phyloP scores from a whole-genome alignment of 2,329 filamentous ascomycete genomes.

The Parafenestella ontariensis region DNA sequence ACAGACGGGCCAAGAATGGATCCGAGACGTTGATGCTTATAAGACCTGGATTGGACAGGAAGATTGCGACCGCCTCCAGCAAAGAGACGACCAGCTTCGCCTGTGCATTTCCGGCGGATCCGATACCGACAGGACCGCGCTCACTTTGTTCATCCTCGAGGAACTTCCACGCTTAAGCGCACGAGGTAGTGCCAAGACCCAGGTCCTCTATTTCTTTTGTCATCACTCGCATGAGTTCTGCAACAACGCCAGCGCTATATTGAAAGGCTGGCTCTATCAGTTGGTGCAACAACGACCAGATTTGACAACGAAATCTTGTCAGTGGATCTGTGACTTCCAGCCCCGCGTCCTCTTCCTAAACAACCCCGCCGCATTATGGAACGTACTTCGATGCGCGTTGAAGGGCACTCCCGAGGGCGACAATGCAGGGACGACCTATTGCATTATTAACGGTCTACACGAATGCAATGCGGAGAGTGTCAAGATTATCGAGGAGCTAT shows the following conservation, averaged over 20 bases:
- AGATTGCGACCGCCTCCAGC: background rate
- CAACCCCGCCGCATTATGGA: background rate
- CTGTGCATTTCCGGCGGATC: background rate
- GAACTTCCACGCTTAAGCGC: background rate
- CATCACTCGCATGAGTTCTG: background rate
- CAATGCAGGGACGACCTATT: background rate
- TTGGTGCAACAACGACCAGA: background rate
- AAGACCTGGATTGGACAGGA: background rate
- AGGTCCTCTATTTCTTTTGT: constrained; percentile 2
- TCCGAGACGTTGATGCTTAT: background rate
- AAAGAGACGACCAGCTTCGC: background rate
- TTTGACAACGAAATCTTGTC: background rate
- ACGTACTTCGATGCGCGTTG: background rate
- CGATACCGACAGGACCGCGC: background rate
- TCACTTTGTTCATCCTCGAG: background rate
- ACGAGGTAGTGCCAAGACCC: background rate
- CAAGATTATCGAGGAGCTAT: background rate
- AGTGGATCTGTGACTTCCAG: background rate
- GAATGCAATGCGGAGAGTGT: background rate
- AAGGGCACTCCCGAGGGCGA: too few species aligned
- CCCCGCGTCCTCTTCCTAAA: background rate
- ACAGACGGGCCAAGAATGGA: background rate
- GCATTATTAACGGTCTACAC: background rate
- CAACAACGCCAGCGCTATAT: background rate
- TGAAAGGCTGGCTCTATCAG: constrained; percentile 1